Percentiles rank a stretch among this genome's conserved stretches.
Evolutionary conservation across 202 grass and related monocot species (phyloP).

Genomic region (Elaeis oleifera): DNA sequence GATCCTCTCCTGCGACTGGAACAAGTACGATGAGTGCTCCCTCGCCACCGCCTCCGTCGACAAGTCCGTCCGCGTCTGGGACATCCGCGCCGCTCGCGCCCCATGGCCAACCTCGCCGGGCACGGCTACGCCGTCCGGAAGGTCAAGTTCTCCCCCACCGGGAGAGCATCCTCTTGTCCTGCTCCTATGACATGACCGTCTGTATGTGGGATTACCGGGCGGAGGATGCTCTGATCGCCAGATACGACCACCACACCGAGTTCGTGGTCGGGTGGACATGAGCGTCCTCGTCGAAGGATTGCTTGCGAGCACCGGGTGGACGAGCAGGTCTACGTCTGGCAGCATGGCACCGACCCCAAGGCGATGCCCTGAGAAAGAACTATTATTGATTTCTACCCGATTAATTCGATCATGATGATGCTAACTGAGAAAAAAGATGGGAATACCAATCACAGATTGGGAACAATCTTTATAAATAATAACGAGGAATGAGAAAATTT

Average conservation of each 20-base stretch:
- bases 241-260: slow-evolving; percentile 76
- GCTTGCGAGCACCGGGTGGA: slow-evolving; percentile 83
- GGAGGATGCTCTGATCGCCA: slow-evolving; percentile 55
- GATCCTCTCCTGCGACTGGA: slow-evolving; percentile 89
- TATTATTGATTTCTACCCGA: too few relatives aligned
- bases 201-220: slow-evolving; percentile 84
- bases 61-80: slow-evolving; percentile 84
- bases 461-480: too few relatives aligned
- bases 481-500: too few relatives aligned
- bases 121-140: slow-evolving; percentile 75
- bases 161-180: slow-evolving; percentile 67
- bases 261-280: slow-evolving; percentile 81
- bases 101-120: slow-evolving; percentile 51
- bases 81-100: slow-evolving; percentile 51
- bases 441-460: too few relatives aligned
- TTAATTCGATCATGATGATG: too few relatives aligned
- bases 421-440: too few relatives aligned
- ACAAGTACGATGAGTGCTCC: slow-evolving; percentile 81
- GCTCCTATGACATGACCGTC: slow-evolving; percentile 96
- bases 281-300: slow-evolving; percentile 75
- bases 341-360: slow-evolving; percentile 67
- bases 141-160: slow-evolving; percentile 71
- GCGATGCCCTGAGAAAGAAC: slow-evolving; percentile 5
- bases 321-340: slow-evolving; percentile 70
- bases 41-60: slow-evolving; percentile 81